Conservation (phyloP, 441 rosid species). For the Pelargonium myrrhifolium region DNA sequence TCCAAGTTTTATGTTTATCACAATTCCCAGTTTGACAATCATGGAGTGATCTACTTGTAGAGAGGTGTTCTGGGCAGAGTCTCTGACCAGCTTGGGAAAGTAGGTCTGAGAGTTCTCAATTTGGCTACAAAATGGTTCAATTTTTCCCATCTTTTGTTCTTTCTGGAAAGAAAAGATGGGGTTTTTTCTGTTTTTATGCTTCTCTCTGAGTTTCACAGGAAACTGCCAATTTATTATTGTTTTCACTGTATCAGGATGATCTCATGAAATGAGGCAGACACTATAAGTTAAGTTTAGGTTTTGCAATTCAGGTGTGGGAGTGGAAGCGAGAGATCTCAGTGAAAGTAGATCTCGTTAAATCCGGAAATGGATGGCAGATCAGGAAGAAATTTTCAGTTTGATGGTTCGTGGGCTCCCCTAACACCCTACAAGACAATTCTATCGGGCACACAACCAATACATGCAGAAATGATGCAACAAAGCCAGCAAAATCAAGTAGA, state of each 20-base stretch:
- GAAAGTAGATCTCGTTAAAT: not conserved
- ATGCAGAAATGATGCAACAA: conserved; percentile 19
- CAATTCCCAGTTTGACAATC: not conserved
- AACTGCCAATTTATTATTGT: not conserved
- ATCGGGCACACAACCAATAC: conserved; percentile 26
- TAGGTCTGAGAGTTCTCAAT: not conserved
- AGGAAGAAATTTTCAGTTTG: conserved; percentile 21
- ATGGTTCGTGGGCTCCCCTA: conserved; percentile 38
- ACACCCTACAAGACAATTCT: conserved; percentile 38
- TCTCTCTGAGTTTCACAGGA: not conserved
- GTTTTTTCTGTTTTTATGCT: not conserved
- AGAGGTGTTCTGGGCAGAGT: not conserved
- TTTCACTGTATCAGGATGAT: not conserved
- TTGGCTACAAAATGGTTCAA: not conserved
- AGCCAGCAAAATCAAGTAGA: conserved; percentile 19
- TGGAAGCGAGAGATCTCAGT: not conserved
- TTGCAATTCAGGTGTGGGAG: not conserved
- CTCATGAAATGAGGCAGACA: conserved; percentile 16
- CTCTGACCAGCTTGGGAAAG: no score
- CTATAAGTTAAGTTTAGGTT: no score
- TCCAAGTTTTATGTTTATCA: not conserved
- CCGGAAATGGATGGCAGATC: conserved; percentile 25
- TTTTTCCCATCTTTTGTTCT: not conserved
- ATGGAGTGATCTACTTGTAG: not conserved
- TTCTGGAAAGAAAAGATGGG: not conserved